Percentiles rank a stretch among this genome's conserved stretches.
Conservation (phyloP, 2,329 filamentous ascomycete genomes). For the Fonsecaea nubica region DNA sequence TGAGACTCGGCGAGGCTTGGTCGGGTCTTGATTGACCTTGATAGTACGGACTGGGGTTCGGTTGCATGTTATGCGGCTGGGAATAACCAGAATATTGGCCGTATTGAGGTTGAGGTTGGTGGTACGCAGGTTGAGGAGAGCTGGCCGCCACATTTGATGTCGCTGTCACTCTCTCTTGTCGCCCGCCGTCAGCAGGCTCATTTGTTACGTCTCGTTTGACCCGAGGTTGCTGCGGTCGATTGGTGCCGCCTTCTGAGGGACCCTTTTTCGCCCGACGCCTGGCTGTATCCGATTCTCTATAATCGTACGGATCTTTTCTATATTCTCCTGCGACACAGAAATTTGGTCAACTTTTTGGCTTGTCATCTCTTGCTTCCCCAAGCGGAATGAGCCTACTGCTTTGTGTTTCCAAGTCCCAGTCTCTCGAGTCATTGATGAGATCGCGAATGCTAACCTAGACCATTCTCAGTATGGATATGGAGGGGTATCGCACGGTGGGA, state of each 20-base stretch:
- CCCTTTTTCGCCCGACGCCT: constrained; percentile 30
- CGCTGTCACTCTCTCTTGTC: constrained; percentile 20
- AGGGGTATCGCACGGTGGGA: not conserved
- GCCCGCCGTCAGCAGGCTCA: constrained; percentile 19
- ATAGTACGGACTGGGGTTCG: constrained; percentile 15
- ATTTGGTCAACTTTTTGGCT: constrained; percentile 20
- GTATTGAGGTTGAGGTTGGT: constrained; percentile 20
- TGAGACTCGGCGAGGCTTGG: constrained; percentile 16
- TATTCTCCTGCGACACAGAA: constrained; percentile 26
- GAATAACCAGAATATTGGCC: constrained; percentile 12
- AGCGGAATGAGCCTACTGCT: constrained; percentile 28
- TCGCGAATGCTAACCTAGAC: constrained; percentile 34
- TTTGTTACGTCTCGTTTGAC: constrained; percentile 15
- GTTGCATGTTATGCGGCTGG: constrained; percentile 17
- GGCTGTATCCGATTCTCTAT: constrained; percentile 35
- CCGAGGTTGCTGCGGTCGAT: constrained; percentile 24
- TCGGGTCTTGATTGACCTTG: constrained; percentile 17
- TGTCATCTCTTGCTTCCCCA: not conserved
- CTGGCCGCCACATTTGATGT: constrained; percentile 4
- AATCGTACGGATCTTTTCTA: constrained; percentile 32
- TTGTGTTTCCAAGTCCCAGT: constrained; percentile 36
- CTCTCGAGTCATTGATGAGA: constrained; percentile 35
- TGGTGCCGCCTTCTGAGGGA: constrained; percentile 29
- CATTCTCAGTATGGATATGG: not conserved
- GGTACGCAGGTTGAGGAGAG: constrained; percentile 14